Conservation (phyloP, 225 moss, liverwort and hornwort species). For the Pseudoscleropodium purum region DNA sequence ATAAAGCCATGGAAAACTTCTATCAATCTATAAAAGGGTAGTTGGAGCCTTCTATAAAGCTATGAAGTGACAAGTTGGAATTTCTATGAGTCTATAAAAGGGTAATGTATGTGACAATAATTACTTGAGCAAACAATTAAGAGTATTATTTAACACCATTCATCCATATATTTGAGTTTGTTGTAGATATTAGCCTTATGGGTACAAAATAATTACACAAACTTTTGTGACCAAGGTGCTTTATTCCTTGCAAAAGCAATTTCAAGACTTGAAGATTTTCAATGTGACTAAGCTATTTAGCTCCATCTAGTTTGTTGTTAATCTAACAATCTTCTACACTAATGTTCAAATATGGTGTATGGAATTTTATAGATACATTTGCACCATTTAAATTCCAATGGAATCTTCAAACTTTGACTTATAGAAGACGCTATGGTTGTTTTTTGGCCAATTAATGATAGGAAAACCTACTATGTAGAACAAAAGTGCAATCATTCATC, state of each 20-base stretch:
- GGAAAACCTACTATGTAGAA: too few relatives aligned
- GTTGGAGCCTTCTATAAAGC: too few relatives aligned
- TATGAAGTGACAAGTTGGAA: too few relatives aligned
- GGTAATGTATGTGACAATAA: background rate
- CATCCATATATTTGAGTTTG: background rate
- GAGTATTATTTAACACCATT: background rate
- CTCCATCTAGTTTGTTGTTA: background rate
- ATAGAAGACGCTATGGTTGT: too few relatives aligned
- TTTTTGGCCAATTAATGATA: too few relatives aligned
- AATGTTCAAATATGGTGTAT: background rate
- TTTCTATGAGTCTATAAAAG: too few relatives aligned
- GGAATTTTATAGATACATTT: background rate
- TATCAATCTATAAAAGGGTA: background rate
- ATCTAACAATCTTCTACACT: background rate
- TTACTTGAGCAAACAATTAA: background rate
- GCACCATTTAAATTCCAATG: background rate
- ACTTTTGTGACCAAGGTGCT: background rate
- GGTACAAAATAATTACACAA: background rate
- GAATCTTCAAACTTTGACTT: background rate
- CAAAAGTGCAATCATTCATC: too few relatives aligned
- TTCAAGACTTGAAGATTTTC: background rate
- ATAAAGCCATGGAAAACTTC: background rate
- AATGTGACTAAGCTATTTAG: background rate
- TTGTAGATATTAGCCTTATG: accelerated
- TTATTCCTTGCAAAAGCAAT: background rate